Conservation (phyloP, 2,329 filamentous ascomycete genomes). For the Pochonia chlamydosporia region DNA sequence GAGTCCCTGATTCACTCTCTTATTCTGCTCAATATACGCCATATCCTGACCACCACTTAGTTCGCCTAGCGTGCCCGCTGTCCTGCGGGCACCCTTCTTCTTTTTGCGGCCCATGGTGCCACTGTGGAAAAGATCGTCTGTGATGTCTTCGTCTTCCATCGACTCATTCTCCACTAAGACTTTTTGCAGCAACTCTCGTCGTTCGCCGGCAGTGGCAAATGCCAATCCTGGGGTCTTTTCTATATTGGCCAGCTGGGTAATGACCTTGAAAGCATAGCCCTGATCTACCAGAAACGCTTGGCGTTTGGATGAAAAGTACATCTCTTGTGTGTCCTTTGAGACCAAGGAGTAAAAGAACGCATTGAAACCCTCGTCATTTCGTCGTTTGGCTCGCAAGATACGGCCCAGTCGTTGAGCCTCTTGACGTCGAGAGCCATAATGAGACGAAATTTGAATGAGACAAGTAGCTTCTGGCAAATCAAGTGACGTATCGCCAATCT, state of each 20-base stretch:
- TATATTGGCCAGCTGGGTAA: conserved; percentile 89
- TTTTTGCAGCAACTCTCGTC: conserved; percentile 80
- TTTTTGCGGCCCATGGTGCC: conserved; percentile 40
- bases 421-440: conserved; percentile 94
- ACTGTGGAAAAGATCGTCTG: conserved; percentile 34
- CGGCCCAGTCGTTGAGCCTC: conserved; percentile 91
- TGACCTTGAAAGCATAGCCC: conserved; percentile 98
- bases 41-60: conserved; percentile 91
- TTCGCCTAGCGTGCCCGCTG: conserved; percentile 78
- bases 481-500: conserved; percentile 97
- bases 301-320: conserved; percentile 94
- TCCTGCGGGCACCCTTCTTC: conserved; percentile 62
- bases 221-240: conserved; percentile 75
- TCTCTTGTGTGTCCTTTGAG: conserved; percentile 94
- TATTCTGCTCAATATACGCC: conserved; percentile 88
- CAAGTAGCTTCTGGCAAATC: conserved; percentile 95
- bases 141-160: conserved; percentile 64
- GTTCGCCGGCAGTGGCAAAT: conserved; percentile 72
- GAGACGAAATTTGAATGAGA: conserved; percentile 93
- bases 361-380: conserved; percentile 98
- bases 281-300: conserved; percentile 97
- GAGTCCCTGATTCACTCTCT: conserved; percentile 51
- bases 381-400: conserved; percentile 87
- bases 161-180: conserved; percentile 84
- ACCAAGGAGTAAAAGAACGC: conserved; percentile 98